phyloP scores from a whole-genome alignment of 176 grass and related monocot species.

The Miscanthus lutarioriparius region DNA sequence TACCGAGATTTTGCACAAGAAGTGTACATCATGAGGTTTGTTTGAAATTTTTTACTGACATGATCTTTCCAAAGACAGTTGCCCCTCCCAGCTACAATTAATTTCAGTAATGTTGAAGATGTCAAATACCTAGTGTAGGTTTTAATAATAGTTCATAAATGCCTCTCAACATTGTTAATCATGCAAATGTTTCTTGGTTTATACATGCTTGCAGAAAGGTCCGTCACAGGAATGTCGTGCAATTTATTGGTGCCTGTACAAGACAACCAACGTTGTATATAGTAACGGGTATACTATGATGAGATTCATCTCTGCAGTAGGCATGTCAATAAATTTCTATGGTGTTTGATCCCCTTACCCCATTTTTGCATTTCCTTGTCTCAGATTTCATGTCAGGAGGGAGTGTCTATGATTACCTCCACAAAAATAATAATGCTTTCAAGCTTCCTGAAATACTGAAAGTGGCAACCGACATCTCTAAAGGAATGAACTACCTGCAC shows the following conservation, averaged over 20 bases:
- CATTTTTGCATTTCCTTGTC: conserved; percentile 26
- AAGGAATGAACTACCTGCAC: conserved; percentile 89
- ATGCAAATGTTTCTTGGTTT: background rate
- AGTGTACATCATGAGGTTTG: conserved; percentile 93
- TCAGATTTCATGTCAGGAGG: conserved; percentile 88
- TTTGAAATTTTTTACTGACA: background rate
- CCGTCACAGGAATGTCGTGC: conserved; percentile 75
- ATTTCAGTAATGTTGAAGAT: background rate
- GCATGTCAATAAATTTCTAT: conserved; percentile 6
- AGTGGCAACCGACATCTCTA: conserved; percentile 68
- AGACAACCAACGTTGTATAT: conserved; percentile 70
- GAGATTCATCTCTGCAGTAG: background rate
- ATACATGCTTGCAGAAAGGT: conserved; percentile 66
- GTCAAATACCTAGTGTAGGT: background rate
- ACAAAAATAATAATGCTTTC: conserved; percentile 63
- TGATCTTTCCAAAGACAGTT: background rate
- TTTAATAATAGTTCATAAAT: background rate
- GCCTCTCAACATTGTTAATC: conserved; percentile 3
- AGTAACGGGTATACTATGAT: conserved; percentile 58
- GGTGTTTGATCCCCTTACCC: background rate
- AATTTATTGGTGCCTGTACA: conserved; percentile 91
- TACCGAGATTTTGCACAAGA: conserved; percentile 88
- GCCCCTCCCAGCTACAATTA: background rate
- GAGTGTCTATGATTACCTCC: conserved; percentile 70
- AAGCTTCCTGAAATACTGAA: conserved; percentile 65